Evolutionary conservation across 2,329 filamentous ascomycete species (phyloP), one percentile per base, ranked within the genome.

Genomic region (Pseudogymnoascus sp.): DNA sequence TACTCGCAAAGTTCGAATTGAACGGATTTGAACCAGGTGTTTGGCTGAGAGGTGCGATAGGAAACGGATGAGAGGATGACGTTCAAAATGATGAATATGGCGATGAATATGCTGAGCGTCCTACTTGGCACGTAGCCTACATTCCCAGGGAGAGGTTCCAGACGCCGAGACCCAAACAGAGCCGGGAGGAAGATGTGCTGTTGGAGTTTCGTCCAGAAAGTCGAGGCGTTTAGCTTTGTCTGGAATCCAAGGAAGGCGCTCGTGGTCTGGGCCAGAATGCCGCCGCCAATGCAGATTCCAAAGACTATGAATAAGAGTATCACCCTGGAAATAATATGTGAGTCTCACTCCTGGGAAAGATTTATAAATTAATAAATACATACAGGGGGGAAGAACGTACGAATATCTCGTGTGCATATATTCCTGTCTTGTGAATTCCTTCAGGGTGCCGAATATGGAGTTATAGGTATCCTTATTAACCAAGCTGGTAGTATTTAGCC

Each of bases 401-500:
- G 69, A 69, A 35, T 71, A 75, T 55, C 60, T 69, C 14, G 67
- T 68, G 64, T 75, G 71, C 9, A 66, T 62, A 16, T 65, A 64
- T 60, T 75, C 73, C 16, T 69, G 67, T 12, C 62, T 63, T 28
- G 66, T 69, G 61, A 75, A 74, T 22, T 69, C 67, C 25, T 66
- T 59, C 14, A 72, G 59, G 1, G 66, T 72, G 3, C 69, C 68
- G 23, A 67, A 64, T 35, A 70, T 70, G n/a, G 67, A 64, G 36
- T 69, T 58, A 19, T 72, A 75, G 3, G 66, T 62, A 3, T 69
- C 61, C 11, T 63, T 62, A 45, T 69, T 68, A 12, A 75, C 72
- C 36, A 74, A 63, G 11, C 68, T 72, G 9, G 72, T 73, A 5
- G 42, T 49, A 55, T 71, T 72, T 16, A 76, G 68, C 65, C 70